Percentiles rank a stretch among this genome's conserved stretches.
phyloP scores from a whole-genome alignment of 192 early-diverging fungal species.

The Entomortierella parvispora region DNA sequence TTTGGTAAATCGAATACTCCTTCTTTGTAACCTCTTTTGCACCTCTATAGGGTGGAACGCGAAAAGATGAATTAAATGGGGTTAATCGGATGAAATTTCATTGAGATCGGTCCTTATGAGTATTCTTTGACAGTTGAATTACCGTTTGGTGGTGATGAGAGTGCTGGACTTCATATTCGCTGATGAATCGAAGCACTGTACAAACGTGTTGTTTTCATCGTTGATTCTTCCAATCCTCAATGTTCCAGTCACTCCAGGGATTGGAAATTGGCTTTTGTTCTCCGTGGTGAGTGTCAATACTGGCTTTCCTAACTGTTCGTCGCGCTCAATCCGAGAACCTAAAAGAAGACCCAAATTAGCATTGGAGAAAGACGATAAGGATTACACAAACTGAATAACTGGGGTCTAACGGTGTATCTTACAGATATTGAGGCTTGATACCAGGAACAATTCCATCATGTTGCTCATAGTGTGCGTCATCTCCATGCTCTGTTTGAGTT shows the following conservation, averaged over 20 bases:
- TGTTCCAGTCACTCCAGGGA: constrained; percentile 20
- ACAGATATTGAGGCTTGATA: constrained; percentile 51
- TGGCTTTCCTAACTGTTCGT: constrained; percentile 13
- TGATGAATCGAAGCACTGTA: background rate
- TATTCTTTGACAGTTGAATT: too few relatives aligned
- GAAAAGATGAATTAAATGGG: background rate
- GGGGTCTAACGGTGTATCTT: too few relatives aligned
- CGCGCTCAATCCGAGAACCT: constrained; percentile 32
- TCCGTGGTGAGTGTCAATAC: constrained; percentile 19
- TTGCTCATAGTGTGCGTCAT: constrained; percentile 56
- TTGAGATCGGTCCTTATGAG: too few relatives aligned
- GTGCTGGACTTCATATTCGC: constrained; percentile 10
- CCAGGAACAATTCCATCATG: constrained; percentile 52
- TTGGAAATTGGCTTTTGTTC: constrained; percentile 38
- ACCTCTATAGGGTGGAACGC: background rate
- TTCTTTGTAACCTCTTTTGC: background rate
- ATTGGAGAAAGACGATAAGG: background rate
- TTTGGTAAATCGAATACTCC: constrained; percentile 14
- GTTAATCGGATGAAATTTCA: too few relatives aligned
- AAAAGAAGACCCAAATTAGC: background rate
- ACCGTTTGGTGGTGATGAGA: constrained; percentile 7
- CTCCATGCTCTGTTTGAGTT: constrained; percentile 50
- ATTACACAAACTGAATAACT: background rate
- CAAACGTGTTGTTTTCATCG: constrained; percentile 7
- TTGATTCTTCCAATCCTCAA: constrained; percentile 24